phyloP scores from a whole-genome alignment of 2,329 filamentous ascomycete species.

The Diplocarpon rosae region DNA sequence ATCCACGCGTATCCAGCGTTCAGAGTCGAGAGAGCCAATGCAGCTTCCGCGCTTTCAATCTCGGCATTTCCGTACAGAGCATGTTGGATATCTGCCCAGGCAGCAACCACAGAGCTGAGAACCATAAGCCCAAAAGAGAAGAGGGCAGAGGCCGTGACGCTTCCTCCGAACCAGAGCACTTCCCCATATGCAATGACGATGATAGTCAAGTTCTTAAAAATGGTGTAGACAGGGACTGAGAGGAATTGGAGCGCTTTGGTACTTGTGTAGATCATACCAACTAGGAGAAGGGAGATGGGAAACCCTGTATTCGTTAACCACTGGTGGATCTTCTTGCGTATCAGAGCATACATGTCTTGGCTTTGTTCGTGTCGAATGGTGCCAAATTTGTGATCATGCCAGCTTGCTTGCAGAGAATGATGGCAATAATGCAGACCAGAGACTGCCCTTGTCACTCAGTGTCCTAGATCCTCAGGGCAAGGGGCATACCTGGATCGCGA shows the following conservation, averaged over 20 bases:
- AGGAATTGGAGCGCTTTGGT: conserved; percentile 94
- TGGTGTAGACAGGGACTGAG: conserved; percentile 96
- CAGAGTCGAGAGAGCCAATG: conserved; percentile 71
- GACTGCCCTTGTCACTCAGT: conserved; percentile 44
- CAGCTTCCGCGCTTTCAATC: conserved; percentile 40
- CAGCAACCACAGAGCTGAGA: conserved; percentile 82
- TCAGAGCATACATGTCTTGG: conserved; percentile 66
- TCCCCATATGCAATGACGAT: conserved; percentile 98
- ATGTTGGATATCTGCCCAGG: conserved; percentile 93
- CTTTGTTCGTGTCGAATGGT: conserved; percentile 77
- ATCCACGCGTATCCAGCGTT: conserved; percentile 98
- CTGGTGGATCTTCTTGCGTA: neutral
- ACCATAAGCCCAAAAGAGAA: conserved; percentile 97
- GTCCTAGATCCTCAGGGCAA: neutral
- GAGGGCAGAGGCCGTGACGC: conserved; percentile 74
- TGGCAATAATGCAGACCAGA: conserved; percentile 76
- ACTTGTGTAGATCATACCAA: conserved; percentile 98
- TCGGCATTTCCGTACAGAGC: conserved; percentile 46
- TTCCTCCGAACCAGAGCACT: conserved; percentile 95
- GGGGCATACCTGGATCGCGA: conserved; percentile 75
- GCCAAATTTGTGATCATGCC: conserved; percentile 75
- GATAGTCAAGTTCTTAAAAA: conserved; percentile 99
- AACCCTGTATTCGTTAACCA: conserved; percentile 54
- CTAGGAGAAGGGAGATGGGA: conserved; percentile 86
- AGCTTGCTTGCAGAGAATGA: conserved; percentile 68